Conservation (phyloP, 2,329 filamentous ascomycete species). For the Rutstroemia sp. region DNA sequence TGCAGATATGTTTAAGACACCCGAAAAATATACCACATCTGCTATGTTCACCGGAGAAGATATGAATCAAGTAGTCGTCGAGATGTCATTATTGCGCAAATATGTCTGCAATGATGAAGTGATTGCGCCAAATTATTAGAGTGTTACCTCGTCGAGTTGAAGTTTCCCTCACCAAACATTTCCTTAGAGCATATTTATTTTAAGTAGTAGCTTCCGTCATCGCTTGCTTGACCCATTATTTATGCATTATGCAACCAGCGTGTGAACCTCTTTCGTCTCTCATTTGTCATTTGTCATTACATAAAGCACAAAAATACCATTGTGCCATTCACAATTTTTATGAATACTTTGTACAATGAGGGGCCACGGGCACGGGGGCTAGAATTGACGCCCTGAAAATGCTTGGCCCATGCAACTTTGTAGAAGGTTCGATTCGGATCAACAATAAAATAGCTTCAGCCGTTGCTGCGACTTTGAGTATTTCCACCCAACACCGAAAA, state of each 20-base stretch:
- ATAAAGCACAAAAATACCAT: no score
- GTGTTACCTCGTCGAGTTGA: no score
- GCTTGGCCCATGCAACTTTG: not conserved
- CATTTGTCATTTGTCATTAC: no score
- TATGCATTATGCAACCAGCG: not conserved
- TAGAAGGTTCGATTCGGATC: conserved; percentile 22
- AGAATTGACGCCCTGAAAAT: not conserved
- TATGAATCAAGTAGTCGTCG: conserved; percentile 15
- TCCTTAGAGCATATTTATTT: not conserved
- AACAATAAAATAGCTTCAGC: not conserved
- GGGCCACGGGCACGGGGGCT: no score
- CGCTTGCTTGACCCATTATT: not conserved
- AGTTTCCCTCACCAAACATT: not conserved
- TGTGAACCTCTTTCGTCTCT: no score
- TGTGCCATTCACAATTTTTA: no score
- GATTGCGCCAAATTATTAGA: conserved; percentile 9
- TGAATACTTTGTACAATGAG: no score
- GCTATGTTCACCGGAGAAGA: conserved; percentile 25
- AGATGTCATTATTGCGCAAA: conserved; percentile 22
- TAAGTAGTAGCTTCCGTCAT: conserved; percentile 7
- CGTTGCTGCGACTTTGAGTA: not conserved
- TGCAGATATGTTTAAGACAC: conserved; percentile 7
- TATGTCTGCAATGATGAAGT: not conserved
- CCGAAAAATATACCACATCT: conserved; percentile 13
- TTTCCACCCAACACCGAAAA: not conserved